A percentile compares a stretch with the other conserved stretches of the same genome.
phyloP scores from a whole-genome alignment of 192 early-diverging fungal genomes.

The Coemansia sp. region DNA sequence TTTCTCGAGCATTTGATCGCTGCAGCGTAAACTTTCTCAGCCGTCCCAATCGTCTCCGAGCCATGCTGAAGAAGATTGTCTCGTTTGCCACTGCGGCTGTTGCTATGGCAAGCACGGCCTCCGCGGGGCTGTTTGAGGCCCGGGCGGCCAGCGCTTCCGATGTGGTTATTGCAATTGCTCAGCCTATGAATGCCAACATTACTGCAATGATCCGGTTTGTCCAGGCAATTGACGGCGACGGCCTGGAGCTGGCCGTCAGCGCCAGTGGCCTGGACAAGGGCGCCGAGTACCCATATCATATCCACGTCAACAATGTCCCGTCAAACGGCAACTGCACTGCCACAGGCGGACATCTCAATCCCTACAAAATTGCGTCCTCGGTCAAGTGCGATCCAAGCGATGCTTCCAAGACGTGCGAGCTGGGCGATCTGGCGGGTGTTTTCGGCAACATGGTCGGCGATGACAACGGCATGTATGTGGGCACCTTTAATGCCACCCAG shows the following conservation, averaged over 20 bases:
- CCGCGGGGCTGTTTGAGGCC: background rate
- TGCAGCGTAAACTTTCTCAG: too few relatives aligned
- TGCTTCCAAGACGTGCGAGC: conserved; percentile 46
- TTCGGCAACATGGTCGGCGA: conserved; percentile 50
- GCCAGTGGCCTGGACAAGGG: conserved; percentile 27
- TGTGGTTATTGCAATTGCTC: conserved; percentile 14
- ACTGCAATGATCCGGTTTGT: conserved; percentile 24
- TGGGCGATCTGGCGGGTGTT: conserved; percentile 57
- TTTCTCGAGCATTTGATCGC: too few relatives aligned
- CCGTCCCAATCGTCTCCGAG: too few relatives aligned
- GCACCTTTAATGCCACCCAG: conserved; percentile 29
- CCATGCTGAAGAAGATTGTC: background rate
- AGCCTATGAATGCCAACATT: conserved; percentile 8
- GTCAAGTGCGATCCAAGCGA: conserved; percentile 37
- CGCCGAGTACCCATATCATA: conserved; percentile 41
- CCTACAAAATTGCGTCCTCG: too few relatives aligned
- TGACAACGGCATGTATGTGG: conserved; percentile 14
- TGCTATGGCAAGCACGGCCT: background rate
- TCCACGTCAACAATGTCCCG: conserved; percentile 41
- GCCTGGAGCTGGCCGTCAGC: conserved; percentile 24
- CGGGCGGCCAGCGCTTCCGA: background rate
- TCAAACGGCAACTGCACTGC: conserved; percentile 48
- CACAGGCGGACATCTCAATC: conserved; percentile 48
- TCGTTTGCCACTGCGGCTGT: conserved; percentile 14
- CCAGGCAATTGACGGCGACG: conserved; percentile 3